phyloP scores from a whole-genome alignment of 1,139 yeast species.

The Entelexis sorbosivorans region DNA sequence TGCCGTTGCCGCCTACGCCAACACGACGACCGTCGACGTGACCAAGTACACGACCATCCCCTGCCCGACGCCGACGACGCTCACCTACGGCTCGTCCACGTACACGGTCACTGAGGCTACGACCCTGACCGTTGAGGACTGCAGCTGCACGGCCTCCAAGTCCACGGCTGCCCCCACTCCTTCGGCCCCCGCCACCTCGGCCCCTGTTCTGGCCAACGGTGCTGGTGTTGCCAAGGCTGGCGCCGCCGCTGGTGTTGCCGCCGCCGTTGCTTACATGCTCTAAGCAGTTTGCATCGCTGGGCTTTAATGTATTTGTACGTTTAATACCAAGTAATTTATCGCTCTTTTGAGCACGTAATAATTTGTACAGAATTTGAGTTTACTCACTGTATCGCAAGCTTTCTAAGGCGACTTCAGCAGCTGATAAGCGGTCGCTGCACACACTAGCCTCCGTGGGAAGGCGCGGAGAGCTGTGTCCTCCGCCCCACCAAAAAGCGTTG shows the following conservation, averaged over 20 bases:
- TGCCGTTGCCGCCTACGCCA: constrained; percentile 28
- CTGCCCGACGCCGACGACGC: constrained; percentile 36
- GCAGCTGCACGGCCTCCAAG: constrained; percentile 13
- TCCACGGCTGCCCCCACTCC: constrained; percentile 1
- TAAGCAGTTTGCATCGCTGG: constrained; percentile 11
- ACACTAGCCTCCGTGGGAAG: too few species aligned
- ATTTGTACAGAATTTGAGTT: too few species aligned
- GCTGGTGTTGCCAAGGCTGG: constrained; percentile 20
- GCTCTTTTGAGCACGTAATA: background rate
- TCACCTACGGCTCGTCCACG: constrained; percentile 31
- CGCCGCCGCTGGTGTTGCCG: constrained; percentile 24
- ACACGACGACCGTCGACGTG: constrained; percentile 26
- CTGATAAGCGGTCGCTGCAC: too few species aligned
- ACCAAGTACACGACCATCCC: constrained; percentile 31
- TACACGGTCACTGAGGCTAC: constrained; percentile 35
- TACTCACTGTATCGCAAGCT: too few species aligned
- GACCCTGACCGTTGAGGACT: constrained; percentile 31
- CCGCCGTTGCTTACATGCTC: constrained; percentile 23
- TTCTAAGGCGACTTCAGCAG: too few species aligned
- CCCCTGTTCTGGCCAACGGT: constrained; percentile 19
- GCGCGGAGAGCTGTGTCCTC: too few species aligned
- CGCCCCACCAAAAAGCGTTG: too few species aligned
- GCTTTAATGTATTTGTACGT: background rate
- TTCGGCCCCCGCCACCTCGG: constrained; percentile 12
- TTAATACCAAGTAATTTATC: constrained; percentile 6